Evolutionary conservation across 106 monocot species (phyloP), one percentile per base, ranked within the genome.

Genomic region (Dioscorea dumetorum): DNA sequence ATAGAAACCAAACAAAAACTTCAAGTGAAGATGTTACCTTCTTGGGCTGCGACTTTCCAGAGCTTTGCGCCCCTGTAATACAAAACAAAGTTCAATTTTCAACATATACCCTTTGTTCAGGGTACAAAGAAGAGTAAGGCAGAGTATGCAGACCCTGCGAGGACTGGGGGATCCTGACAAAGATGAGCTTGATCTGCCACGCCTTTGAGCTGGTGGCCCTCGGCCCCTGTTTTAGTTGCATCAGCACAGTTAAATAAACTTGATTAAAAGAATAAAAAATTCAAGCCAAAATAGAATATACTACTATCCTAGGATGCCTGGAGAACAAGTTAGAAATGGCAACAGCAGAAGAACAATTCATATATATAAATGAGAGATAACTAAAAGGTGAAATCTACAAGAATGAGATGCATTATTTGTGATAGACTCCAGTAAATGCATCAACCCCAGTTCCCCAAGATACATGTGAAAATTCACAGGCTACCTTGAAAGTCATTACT

Each of bases 141-240:
- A 65, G 14, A 34, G 2, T 21, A 23, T 5, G 77, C 21, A 23
- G 34, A 88, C 93, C 83, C 77, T 88, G 56, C 93, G 91, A 60
- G 95, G 95, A 73, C 84, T 86, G 35, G 95, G 95, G 23, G 95
- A 95, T 63, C 68, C 76, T 60, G 95, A 95, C 74, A 76, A 85
- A 9, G 93, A 94, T 63, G 95, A 95, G 74, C 67, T 77, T 20
- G 95, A 95, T 66, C 86, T 85, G 73, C 86, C 88, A 50, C 95
- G 91, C 71, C 78, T 88, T 58, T 33, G 84, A 35, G 88, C 90
- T 50, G 86, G 41, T 41, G 41, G 88, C 19, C 69, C 79, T 59
- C 95, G 77, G 22, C 75, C 81, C 71, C 95, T 91, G 76, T 58
- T 74, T 63, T 64, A 63, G 53, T 28, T 56, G 20, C 10, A 70